Percentiles rank a stretch among this genome's conserved stretches.
Conservation (phyloP, 495 filamentous ascomycete genomes). For the Aspergillus affinis region DNA sequence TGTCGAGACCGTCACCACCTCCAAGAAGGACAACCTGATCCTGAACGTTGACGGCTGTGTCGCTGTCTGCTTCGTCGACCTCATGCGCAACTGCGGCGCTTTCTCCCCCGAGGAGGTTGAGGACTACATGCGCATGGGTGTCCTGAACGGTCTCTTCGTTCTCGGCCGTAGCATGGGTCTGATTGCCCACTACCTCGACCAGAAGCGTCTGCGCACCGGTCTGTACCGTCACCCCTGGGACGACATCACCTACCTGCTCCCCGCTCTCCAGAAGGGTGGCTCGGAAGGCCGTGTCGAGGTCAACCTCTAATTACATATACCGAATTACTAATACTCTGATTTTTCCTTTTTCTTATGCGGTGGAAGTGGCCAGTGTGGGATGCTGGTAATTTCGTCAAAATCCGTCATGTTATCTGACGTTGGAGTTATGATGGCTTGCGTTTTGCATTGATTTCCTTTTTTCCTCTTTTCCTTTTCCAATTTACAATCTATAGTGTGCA, state of each 20-base stretch:
- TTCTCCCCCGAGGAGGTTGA: slow-evolving; percentile 65
- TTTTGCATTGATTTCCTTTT: slow-evolving; percentile 37
- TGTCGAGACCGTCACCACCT: slow-evolving; percentile 96
- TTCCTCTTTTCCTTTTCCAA: slow-evolving; percentile 23
- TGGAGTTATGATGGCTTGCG: slow-evolving; percentile 47
- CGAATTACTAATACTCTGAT: slow-evolving; percentile 20
- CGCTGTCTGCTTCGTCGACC: slow-evolving; percentile 97
- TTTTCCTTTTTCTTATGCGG: slow-evolving; percentile 17
- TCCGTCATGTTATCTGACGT: slow-evolving; percentile 36
- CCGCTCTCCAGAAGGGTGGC: slow-evolving; percentile 72
- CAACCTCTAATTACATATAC: slow-evolving; percentile 55
- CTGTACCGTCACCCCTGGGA: slow-evolving; percentile 99
- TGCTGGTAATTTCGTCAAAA: slow-evolving; percentile 26
- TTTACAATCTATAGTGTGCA: slow-evolving; percentile 34
- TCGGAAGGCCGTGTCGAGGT: slow-evolving; percentile 92
- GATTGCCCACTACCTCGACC: slow-evolving; percentile 99
- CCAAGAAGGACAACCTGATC: slow-evolving; percentile 99
- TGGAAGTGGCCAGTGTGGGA: slow-evolving; percentile 20
- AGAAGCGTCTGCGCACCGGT: slow-evolving; percentile 97
- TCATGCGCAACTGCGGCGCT: slow-evolving; percentile 96
- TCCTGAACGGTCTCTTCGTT: slow-evolving; percentile 98
- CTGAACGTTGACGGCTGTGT: slow-evolving; percentile 98
- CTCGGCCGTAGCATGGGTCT: slow-evolving; percentile 94
- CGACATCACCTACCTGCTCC: slow-evolving; percentile 95
- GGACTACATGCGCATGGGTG: slow-evolving; percentile 78